Evolutionary conservation across 2,329 filamentous ascomycete genomes (phyloP), one percentile per base, ranked within the genome.

Genomic region (Pseudogymnoascus sp.): DNA sequence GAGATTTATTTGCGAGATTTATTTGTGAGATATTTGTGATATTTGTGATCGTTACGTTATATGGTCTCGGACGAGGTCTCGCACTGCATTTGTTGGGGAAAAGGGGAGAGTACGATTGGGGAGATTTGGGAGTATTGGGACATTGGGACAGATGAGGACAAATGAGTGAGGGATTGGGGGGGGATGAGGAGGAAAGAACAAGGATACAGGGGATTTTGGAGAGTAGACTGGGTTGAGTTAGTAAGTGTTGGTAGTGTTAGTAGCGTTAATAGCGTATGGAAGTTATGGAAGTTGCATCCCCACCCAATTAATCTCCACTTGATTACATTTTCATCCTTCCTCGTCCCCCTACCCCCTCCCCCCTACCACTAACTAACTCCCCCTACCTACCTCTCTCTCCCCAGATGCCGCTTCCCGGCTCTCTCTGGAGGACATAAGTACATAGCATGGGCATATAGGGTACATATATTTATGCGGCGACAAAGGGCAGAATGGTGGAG

Each of bases 281-380:
- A 14, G 42, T 46, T 46, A 7, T 25, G 25, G 25, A 25, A 25
- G 25, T 25, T 25, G 25, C 25, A 23, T 46, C 18, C 12, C 12
- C 42, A 46, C 42, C 42, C 42, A 46, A 46, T 25, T 46, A 46
- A 46, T 46, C 42, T 46, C 42, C 42, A 46, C 42, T 46, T 46
- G 42, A 46, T 46, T 46, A 46, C 42, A 31, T 31, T 46, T 46
- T 23, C 21, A 46, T 21, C 16, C 8, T 21, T 40, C 28, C 1
- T 42, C 38, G 8, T 42, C 38, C 38, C 23, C 42, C 40, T 12
- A 5, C 12, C 14, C 14, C 10, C 42, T 2, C 11, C 42, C 42
- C 18, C 18, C 18, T 21, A 28, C 5, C 1, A 21, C 11, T 31
- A 31, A 31, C 7, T 31, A 31, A 31, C 28, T 10, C 40, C 18